These are phyloP conservation scores for Gossypium aridum DNA, from an alignment of 441 rosid species.

Conservation along the genomic window DNA sequence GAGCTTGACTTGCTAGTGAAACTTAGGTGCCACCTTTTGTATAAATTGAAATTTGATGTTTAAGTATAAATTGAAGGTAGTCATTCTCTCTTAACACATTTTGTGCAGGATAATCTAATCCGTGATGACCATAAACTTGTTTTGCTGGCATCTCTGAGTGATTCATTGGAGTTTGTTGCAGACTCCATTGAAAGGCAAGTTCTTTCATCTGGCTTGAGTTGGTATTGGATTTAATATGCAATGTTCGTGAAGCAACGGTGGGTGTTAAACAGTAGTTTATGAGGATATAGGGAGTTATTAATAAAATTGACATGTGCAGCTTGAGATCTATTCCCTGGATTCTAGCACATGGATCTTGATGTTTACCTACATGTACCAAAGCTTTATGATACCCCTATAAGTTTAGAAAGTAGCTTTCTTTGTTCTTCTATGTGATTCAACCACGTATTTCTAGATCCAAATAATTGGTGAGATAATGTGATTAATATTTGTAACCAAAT, in stretches of 20 bases:
- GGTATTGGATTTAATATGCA: neutral
- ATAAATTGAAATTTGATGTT: conserved; percentile 3
- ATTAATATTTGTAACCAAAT: neutral
- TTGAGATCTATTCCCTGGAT: neutral
- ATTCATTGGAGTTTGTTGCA: conserved; percentile 94
- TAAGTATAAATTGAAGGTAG: neutral
- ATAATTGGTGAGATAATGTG: neutral
- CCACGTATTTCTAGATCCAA: neutral
- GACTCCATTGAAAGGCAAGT: conserved; percentile 94
- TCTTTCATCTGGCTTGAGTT: conserved; percentile 6
- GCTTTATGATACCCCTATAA: neutral
- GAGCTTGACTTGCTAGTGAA: neutral
- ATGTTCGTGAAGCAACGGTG: neutral
- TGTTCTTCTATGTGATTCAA: neutral
- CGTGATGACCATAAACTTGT: conserved; percentile 92
- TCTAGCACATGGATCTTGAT: neutral
- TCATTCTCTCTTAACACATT: neutral
- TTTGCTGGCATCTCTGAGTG: conserved; percentile 93
- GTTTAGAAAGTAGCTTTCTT: neutral
- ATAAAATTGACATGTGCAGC: neutral
- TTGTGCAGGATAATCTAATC: conserved; percentile 85
- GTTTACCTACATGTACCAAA: neutral
- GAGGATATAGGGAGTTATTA: neutral
- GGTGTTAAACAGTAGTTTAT: neutral
- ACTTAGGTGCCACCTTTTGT: neutral